phyloP scores from a whole-genome alignment of 495 filamentous ascomycete genomes.

The Stereocaulon alpinum region DNA sequence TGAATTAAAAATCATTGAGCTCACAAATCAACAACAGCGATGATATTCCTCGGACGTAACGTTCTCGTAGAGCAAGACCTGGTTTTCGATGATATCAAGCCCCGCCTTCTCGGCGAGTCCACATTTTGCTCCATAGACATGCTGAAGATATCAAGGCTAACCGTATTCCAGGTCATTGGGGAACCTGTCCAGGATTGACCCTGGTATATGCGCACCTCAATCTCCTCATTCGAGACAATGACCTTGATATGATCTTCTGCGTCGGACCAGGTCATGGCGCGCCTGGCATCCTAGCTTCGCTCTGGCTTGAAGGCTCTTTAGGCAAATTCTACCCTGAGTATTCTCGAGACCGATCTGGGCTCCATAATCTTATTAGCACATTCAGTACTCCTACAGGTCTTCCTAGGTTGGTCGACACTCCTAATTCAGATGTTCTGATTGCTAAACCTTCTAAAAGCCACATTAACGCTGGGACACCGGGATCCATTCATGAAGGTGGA shows the following conservation, averaged over 20 bases:
- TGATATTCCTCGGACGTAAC: conserved; percentile 62
- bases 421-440: too few species aligned
- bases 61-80: conserved; percentile 44
- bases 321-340: conserved; percentile 59
- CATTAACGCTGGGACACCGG: conserved; percentile 67
- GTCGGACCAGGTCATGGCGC: conserved; percentile 67
- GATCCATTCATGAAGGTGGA: conserved; percentile 64
- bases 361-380: conserved; percentile 53
- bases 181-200: conserved; percentile 62
- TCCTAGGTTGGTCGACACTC: conserved; percentile 25
- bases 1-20: too few species aligned
- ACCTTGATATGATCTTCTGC: conserved; percentile 52
- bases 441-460: conserved; percentile 34
- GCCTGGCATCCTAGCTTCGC: conserved; percentile 51
- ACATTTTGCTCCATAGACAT: too few species aligned
- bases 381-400: conserved; percentile 52
- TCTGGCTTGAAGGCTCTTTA: conserved; percentile 64
- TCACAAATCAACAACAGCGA: conserved; percentile 35
- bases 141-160: too few species aligned
- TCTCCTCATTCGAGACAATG: conserved; percentile 48
- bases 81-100: conserved; percentile 50
- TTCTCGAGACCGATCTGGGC: conserved; percentile 39
- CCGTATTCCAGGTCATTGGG: conserved; percentile 51
- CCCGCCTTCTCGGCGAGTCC: conserved; percentile 31
- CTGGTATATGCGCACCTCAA: conserved; percentile 63